Evolutionary conservation across 2,329 filamentous ascomycete species (phyloP), one percentile per base, ranked within the genome.

Genomic region (Mycosphaerella arachidis): DNA sequence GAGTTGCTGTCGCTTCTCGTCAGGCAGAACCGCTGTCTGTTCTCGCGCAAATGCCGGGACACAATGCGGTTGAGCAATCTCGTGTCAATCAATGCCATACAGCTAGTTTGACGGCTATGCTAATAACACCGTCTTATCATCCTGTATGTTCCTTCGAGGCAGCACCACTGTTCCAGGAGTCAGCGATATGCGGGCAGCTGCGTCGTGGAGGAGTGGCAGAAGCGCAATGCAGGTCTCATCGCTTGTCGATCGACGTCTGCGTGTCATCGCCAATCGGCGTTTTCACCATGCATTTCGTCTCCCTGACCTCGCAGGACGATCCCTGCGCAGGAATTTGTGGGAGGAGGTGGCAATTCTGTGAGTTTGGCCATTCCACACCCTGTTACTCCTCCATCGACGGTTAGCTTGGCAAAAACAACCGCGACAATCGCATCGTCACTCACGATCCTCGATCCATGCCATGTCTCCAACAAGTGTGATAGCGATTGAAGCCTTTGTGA

Each of bases 191-290:
- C 37, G 37, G 31, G 31, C 31, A 12, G 31, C 31, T 9, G 31
- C 12, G 37, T 43, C 37, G 37, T n/a, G 37, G 10, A 43, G 40
- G 4, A 4, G n/a, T 43, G 40, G 40, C 40, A 43, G 40, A 18
- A 31, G 53, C 53, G 30, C 18, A 9, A 40, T 55, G 53, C 53
- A 55, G 53, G 53, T 46, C 20, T 37, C 31, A 29, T 46, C 18
- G 53, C n/a, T 46, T n/a, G 53, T 46, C 53, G 53, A 46, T 46
- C 53, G 29, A 40, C 53, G 53, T 37, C 53, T 46, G 53, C 53
- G 40, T 20, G 37, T 29, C 35, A 46, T 16, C 37, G 10, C 37
- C 20, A 45, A 30, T 30, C 53, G 20, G 29, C 24, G 37, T 43
- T 43, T 3, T 9, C 37, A n/a, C 3, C 12, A 43, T 43, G 37